phyloP scores from a whole-genome alignment of 148 eudicot species.

The Rhododendron vialii region DNA sequence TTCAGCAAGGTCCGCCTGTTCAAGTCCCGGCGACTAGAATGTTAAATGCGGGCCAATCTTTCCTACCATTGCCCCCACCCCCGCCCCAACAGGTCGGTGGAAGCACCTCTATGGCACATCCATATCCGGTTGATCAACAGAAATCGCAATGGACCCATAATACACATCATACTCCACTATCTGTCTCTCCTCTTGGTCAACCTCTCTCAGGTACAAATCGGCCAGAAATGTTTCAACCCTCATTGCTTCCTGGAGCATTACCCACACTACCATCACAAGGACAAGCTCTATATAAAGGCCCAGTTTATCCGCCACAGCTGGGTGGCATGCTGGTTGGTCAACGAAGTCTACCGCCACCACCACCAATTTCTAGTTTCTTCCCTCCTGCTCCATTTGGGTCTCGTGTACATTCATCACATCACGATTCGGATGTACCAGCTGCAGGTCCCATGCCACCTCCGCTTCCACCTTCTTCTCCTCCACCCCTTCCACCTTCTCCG shows the following conservation, averaged over 20 bases:
- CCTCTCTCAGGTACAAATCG: slow-evolving; percentile 1
- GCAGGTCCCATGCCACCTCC: slow-evolving; percentile 33
- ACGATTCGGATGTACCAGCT: slow-evolving; percentile 17
- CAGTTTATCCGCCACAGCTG: slow-evolving; percentile 19
- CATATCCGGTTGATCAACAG: slow-evolving; percentile 30
- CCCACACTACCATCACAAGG: slow-evolving; percentile 24
- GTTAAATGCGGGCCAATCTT: slow-evolving; percentile 27
- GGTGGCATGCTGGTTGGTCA: slow-evolving; percentile 26
- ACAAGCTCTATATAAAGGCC: slow-evolving; percentile 24
- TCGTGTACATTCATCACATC: slow-evolving; percentile 13
- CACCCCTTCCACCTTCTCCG: slow-evolving; percentile 39
- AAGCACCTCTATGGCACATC: slow-evolving; percentile 23
- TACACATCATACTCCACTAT: slow-evolving; percentile 29
- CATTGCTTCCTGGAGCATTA: slow-evolving; percentile 19
- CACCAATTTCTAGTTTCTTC: slow-evolving; percentile 32
- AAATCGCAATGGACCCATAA: slow-evolving; percentile 36
- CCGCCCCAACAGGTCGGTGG: slow-evolving; percentile 23
- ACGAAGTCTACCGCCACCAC: slow-evolving; percentile 30
- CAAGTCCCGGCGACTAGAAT: slow-evolving; percentile 33
- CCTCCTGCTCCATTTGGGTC: slow-evolving; percentile 26
- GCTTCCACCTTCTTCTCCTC: slow-evolving; percentile 32
- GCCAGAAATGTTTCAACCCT: slow-evolving; percentile 13
- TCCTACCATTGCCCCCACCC: slow-evolving; percentile 34
- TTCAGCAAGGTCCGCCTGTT: slow-evolving; percentile 39
- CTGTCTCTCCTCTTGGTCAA: slow-evolving; percentile 19